Conservation (phyloP, 805 yeast genomes). For the Yarrowia porcina region DNA sequence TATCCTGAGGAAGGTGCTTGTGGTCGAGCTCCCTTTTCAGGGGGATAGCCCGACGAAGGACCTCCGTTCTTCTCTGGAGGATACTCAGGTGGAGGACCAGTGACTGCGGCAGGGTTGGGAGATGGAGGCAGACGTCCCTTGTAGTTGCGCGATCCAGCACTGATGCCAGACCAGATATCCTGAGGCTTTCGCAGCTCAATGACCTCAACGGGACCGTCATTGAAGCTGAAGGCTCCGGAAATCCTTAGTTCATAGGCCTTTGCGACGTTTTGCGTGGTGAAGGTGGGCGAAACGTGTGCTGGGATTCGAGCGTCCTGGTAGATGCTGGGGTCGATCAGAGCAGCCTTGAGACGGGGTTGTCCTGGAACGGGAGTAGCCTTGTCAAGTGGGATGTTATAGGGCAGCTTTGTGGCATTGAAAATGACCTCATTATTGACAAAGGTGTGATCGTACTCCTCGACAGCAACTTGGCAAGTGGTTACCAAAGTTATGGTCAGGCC, state of each 20-base stretch:
- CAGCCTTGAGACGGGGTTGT: slow-evolving; percentile 25
- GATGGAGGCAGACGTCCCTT: no score
- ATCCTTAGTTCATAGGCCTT: slow-evolving; percentile 45
- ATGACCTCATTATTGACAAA: slow-evolving; percentile 33
- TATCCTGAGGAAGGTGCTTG: neutral
- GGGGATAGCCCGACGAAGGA: slow-evolving; percentile 7
- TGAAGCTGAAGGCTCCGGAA: slow-evolving; percentile 36
- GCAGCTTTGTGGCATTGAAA: slow-evolving; percentile 19
- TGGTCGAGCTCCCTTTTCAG: neutral
- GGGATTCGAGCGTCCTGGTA: slow-evolving; percentile 47
- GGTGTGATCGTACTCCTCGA: slow-evolving; percentile 33
- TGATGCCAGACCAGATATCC: slow-evolving; percentile 18
- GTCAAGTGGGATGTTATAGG: neutral
- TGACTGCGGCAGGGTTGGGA: neutral
- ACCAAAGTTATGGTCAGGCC: slow-evolving; percentile 40
- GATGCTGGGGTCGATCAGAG: slow-evolving; percentile 29
- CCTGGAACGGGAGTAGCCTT: slow-evolving; percentile 4
- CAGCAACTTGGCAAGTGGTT: slow-evolving; percentile 35
- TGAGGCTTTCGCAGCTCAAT: slow-evolving; percentile 16
- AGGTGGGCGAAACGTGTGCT: slow-evolving; percentile 50
- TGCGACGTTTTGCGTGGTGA: slow-evolving; percentile 53
- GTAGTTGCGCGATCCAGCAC: slow-evolving; percentile 13
- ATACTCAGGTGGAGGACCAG: slow-evolving; percentile 5
- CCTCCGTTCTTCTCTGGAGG: slow-evolving; percentile 15
- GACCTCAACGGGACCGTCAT: slow-evolving; percentile 23